Conservation (phyloP, 257 asterid species). For the Hygrophila difformis region DNA sequence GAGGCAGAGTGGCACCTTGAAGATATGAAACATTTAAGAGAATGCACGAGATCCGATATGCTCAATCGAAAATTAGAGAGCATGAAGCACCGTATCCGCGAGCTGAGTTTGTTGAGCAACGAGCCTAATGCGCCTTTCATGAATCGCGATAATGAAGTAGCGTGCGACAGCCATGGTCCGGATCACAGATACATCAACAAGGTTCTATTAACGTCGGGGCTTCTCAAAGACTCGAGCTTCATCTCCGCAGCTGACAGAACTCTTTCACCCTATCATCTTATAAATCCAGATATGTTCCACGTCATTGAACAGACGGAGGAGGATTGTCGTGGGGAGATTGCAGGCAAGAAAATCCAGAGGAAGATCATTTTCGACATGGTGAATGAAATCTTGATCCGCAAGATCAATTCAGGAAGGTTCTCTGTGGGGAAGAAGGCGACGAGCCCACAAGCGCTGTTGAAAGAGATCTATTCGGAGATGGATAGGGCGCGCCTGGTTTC, state of each 20-base stretch:
- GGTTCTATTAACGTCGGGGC: constrained; percentile 64
- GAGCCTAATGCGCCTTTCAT: constrained; percentile 28
- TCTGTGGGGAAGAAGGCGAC: constrained; percentile 20
- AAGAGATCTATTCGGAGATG: constrained; percentile 52
- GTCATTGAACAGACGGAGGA: constrained; percentile 73
- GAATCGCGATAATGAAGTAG: constrained; percentile 20
- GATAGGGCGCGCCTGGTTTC: constrained; percentile 36
- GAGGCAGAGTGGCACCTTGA: constrained; percentile 51
- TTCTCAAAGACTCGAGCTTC: constrained; percentile 38
- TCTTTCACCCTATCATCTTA: constrained; percentile 46
- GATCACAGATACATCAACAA: constrained; percentile 59
- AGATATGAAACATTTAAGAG: constrained; percentile 29
- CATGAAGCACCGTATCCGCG: constrained; percentile 30
- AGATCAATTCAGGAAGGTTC: constrained; percentile 38
- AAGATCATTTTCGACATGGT: constrained; percentile 70
- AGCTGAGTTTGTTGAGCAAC: constrained; percentile 28
- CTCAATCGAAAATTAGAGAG: constrained; percentile 37
- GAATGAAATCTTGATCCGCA: constrained; percentile 56
- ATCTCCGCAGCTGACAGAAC: constrained; percentile 35
- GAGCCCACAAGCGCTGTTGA: constrained; percentile 46
- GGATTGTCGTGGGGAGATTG: constrained; percentile 6
- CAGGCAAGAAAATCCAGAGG: constrained; percentile 44
- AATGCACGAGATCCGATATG: constrained; percentile 20
- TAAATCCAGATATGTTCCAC: constrained; percentile 64
- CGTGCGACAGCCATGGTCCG: constrained; percentile 28